Base-by-base conservation (phyloP, 768 basidiomycete species). In the Leccinum subtestaceum region DNA sequence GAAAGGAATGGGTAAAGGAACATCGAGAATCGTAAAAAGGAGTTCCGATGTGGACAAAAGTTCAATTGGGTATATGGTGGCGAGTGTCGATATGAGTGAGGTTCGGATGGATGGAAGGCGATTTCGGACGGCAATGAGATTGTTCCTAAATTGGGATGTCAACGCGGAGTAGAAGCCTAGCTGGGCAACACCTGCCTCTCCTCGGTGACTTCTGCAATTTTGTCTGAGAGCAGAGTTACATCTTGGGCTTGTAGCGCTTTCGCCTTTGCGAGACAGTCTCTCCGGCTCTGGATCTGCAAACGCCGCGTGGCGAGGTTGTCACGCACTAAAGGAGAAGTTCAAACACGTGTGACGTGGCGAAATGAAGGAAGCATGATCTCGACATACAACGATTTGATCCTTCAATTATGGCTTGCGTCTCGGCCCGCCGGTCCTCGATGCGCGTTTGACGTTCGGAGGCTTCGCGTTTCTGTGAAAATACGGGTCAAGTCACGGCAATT, bases 1-100 rank as follows among this genome's bases (percentile, higher is more conserved):
- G 23, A 86, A 65, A 15, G 93, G 93, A 60, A 98, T 95, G 1
- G 97, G 95, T 10, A 99, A 80, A n/a, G 97, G 91, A 49, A 93
- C 86, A 52, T 82, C 80, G 52, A 95, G 77, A 70, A 99, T 92
- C 12, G 90, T 86, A 72, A 90, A 99, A 29, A 97, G 83, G n/a
- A 98, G 78, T 65, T 93, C 88, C 5, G 91, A 84, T 12, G 94
- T 80, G 11, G 89, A 89, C 50, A 86, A 80, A 17, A 96, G 86
- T 55, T 93, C 90, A 65, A 99, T 96, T 23, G 95, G 95, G 73
- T 88, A 98, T 64, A 96, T 88, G 12, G 78, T 76, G 43, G 89
- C 84, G 48, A 97, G 81, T 12, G 80, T 81, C 17, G 87, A 85
- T 59, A 94, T 77, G 53, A 92, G 81, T 7, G 81, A 81, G 34